Evolutionary conservation across 305 asterid species (phyloP), one percentile per base, ranked within the genome.

Genomic region (Fraxinus sp.): DNA sequence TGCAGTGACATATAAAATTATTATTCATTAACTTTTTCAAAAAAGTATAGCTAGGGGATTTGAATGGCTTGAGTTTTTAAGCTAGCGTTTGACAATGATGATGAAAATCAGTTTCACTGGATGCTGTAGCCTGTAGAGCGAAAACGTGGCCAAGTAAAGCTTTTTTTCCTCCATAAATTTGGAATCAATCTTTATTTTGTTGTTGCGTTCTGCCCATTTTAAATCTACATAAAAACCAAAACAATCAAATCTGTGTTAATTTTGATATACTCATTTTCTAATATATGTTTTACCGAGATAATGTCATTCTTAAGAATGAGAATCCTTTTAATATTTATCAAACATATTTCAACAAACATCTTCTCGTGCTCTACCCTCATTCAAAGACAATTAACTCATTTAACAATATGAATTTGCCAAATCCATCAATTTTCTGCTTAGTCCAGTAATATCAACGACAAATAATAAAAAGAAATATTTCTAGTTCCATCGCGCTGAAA

Each of bases 11-110:
- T 78, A 41, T 79, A 73, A 57, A 64, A 7, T 11, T 44, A 44
- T 44, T 44, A 80, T 66, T 70, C 86, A 77, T 84, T 30, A 73
- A 83, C 84, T 74, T 79, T 20, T 75, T 62, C 41, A 79, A 57
- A 78, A 49, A 62, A 24, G 39, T 78, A 76, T 11, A 22, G 35
- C 7, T 18, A 14, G n/a, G 35, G 7, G n/a, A 11, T 68, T 26
- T 68, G 74, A 68, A 11, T 68, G 37, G 9, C 37, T 26, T 28
- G 37, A 28, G 16, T 22, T 62, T 22, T 22, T 22, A 22, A 62
- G 16, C 11, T 24, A 62, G 32, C 3, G 18, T 24, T 26, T 68
- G 37, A 26, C 37, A 68, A 28, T 68, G 36, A 68, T 68, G 18
- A 68, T 11, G 9, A 68, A 10, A 68, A 68, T n/a, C 4, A 68